Evolutionary conservation across 2,329 filamentous ascomycete species (phyloP).

Genomic region (Penicillium sp.): DNA sequence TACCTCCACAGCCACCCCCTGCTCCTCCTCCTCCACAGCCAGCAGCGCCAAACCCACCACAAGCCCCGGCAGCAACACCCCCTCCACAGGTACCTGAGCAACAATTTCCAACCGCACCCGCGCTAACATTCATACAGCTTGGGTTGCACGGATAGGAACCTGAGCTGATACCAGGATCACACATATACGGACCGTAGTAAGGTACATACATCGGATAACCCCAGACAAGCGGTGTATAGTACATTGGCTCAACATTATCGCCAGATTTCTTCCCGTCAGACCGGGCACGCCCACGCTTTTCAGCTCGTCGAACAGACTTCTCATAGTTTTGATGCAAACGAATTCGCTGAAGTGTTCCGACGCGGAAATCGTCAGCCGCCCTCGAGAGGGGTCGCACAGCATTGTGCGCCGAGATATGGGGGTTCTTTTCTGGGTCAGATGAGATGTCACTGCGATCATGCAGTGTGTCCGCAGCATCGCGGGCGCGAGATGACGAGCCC

Average conservation of each 20-base stretch:
- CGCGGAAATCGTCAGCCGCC: slow-evolving; percentile 18
- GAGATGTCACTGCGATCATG: slow-evolving; percentile 49
- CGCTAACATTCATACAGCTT: slow-evolving; percentile 46
- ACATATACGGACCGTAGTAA: slow-evolving; percentile 53
- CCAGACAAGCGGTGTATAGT: slow-evolving; percentile 45
- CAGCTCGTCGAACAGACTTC: slow-evolving; percentile 36
- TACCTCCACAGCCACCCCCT: slow-evolving; percentile 20
- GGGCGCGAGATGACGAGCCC: slow-evolving; percentile 56
- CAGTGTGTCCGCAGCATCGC: slow-evolving; percentile 53
- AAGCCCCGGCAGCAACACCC: slow-evolving; percentile 50
- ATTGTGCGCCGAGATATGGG: slow-evolving; percentile 76
- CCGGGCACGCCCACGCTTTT: slow-evolving; percentile 33
- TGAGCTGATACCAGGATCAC: slow-evolving; percentile 47
- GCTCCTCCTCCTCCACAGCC: slow-evolving; percentile 31
- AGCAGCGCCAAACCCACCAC: slow-evolving; percentile 45
- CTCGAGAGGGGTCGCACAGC: slow-evolving; percentile 53
- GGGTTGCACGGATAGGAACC: slow-evolving; percentile 51
- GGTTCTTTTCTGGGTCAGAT: slow-evolving; percentile 57
- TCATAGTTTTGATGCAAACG: slow-evolving; percentile 57
- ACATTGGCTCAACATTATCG: slow-evolving; percentile 14
- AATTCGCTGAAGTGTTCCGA: slow-evolving; percentile 31
- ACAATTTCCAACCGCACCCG: slow-evolving; percentile 53
- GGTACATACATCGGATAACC: slow-evolving; percentile 52
- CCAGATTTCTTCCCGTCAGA: slow-evolving; percentile 37
- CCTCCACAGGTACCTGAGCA: slow-evolving; percentile 49